Conservation (phyloP, 2,329 filamentous ascomycete genomes). For the Aspergillus tubingensis region DNA sequence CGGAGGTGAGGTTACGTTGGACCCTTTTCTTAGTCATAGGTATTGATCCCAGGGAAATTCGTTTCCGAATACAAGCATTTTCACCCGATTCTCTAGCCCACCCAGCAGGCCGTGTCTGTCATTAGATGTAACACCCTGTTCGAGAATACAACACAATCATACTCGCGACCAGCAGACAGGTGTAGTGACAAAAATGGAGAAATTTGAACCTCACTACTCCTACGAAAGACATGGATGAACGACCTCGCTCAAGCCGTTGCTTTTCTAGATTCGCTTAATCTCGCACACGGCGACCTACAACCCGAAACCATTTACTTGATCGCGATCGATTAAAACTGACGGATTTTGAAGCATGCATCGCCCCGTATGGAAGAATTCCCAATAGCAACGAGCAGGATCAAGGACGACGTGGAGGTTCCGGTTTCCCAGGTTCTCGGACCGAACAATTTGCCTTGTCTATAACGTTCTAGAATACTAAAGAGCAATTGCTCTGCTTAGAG, state of each 20-base stretch:
- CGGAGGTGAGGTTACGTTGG: no score
- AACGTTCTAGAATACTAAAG: no score
- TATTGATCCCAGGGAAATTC: no score
- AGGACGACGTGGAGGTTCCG: no score
- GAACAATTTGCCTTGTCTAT: conserved; percentile 26
- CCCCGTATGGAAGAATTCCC: no score
- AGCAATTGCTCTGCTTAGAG: no score
- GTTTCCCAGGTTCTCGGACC: no score
- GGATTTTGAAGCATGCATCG: conserved; percentile 26
- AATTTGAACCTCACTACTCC: conserved; percentile 26
- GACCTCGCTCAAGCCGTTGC: conserved; percentile 33
- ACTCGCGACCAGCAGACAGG: conserved; percentile 20
- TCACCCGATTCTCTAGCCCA: no score
- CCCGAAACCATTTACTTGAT: conserved; percentile 36
- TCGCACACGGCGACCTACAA: conserved; percentile 35
- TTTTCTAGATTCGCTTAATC: conserved; percentile 36
- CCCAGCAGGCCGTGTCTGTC: neutral
- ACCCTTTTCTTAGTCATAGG: no score
- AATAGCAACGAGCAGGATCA: no score
- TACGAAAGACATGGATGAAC: conserved; percentile 36
- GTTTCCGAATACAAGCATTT: no score
- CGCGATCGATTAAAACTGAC: conserved; percentile 29
- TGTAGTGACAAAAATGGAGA: conserved; percentile 27
- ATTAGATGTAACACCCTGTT: conserved; percentile 26
- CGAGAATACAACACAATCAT: conserved; percentile 8